A percentile compares a stretch with the other conserved stretches of the same genome.
Evolutionary conservation across 148 eudicot species (phyloP).

Genomic region (Amaranthus hypochondriacus): DNA sequence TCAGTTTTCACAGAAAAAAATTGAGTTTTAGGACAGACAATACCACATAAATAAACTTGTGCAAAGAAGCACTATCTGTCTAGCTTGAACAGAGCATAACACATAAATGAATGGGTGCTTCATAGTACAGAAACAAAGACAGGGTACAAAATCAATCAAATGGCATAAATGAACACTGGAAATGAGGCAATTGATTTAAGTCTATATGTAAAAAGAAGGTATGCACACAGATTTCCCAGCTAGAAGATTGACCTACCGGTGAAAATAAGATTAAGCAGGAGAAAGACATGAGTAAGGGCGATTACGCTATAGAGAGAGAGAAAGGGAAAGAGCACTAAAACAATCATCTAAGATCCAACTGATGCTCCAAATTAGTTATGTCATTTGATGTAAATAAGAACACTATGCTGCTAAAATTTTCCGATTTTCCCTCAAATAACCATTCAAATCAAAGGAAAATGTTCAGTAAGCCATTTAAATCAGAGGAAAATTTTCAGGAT

Average conservation of each 20-base stretch:
- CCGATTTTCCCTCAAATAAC: too few relatives aligned
- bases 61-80: too few relatives aligned
- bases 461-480: too few relatives aligned
- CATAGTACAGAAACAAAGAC: background rate
- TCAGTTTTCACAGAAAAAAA: background rate
- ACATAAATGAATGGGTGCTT: background rate
- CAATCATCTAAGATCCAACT: too few relatives aligned
- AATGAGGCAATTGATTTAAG: background rate
- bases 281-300: too few relatives aligned
- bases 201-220: background rate
- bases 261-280: too few relatives aligned
- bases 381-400: background rate
- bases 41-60: too few relatives aligned
- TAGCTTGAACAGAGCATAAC: too few relatives aligned
- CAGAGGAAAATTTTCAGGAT: too few relatives aligned
- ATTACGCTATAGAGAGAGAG: too few relatives aligned
- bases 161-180: background rate
- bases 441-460: too few relatives aligned
- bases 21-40: background rate
- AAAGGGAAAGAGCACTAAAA: too few relatives aligned
- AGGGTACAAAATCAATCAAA: background rate
- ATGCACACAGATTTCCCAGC: background rate
- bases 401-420: background rate
- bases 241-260: background rate
- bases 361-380: background rate